phyloP scores from a whole-genome alignment of 2,329 filamentous ascomycete species.

The Xenosphaeropsis pyriputrescens region DNA sequence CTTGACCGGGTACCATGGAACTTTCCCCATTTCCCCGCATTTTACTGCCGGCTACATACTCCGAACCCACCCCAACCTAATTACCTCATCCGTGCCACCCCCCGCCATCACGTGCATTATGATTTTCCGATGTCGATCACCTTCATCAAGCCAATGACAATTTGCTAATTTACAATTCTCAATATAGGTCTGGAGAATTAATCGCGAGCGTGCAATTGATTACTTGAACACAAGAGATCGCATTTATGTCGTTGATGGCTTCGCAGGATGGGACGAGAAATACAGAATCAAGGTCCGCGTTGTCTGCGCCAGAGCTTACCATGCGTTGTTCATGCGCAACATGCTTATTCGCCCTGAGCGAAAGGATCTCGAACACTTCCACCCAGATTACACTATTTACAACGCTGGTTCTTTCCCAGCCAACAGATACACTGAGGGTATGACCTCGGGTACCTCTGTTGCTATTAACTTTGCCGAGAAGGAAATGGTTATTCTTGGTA shows the following conservation, averaged over 20 bases:
- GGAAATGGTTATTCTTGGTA: conserved; percentile 99
- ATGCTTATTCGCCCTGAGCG: conserved; percentile 93
- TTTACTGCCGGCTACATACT: background rate
- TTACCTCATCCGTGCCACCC: no score
- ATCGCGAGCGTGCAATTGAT: conserved; percentile 95
- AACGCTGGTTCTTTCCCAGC: conserved; percentile 97
- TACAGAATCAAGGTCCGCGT: conserved; percentile 97
- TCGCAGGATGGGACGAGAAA: conserved; percentile 95
- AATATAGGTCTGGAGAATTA: conserved; percentile 91
- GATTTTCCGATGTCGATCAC: background rate
- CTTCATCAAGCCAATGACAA: no score
- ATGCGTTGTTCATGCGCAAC: conserved; percentile 99
- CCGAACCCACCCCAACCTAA: no score
- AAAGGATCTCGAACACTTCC: conserved; percentile 92
- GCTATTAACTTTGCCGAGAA: conserved; percentile 98
- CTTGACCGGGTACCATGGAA: background rate
- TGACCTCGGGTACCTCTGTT: conserved; percentile 96
- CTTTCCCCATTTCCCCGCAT: background rate
- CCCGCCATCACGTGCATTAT: no score
- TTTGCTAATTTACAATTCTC: background rate
- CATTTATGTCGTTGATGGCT: conserved; percentile 97
- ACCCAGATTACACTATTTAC: conserved; percentile 99
- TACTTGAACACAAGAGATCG: conserved; percentile 98
- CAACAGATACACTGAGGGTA: conserved; percentile 94
- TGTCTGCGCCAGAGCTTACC: conserved; percentile 96